Percentiles rank a stretch among this genome's conserved stretches.
These are phyloP conservation scores for Pelargonium myrrhifolium DNA, from an alignment of 441 rosid species.

Conservation along the genomic window DNA sequence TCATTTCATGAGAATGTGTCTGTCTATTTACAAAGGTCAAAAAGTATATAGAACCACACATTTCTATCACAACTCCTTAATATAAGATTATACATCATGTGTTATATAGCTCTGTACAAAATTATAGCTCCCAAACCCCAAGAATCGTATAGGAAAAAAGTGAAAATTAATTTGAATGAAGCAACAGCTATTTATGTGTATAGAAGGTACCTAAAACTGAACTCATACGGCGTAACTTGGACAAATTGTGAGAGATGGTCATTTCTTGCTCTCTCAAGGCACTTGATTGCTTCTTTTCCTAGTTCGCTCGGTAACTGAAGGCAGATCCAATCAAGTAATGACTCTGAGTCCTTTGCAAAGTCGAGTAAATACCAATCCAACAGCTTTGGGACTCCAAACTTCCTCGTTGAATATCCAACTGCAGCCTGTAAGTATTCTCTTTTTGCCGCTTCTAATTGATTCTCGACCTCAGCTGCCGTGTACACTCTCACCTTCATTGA, in stretches of 20 bases:
- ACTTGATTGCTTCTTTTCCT: slow-evolving; percentile 58
- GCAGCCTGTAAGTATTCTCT: slow-evolving; percentile 76
- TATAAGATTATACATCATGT: not conserved
- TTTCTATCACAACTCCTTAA: not conserved
- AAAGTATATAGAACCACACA: too few relatives aligned
- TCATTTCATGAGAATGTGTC: too few relatives aligned
- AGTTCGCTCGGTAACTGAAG: slow-evolving; percentile 73
- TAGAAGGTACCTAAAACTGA: slow-evolving; percentile 68
- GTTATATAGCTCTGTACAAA: not conserved
- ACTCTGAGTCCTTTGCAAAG: slow-evolving; percentile 75
- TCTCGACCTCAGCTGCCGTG: slow-evolving; percentile 58
- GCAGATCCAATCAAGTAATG: slow-evolving; percentile 78
- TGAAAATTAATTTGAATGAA: slow-evolving; percentile 15
- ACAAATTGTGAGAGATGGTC: slow-evolving; percentile 41
- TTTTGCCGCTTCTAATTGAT: slow-evolving; percentile 60
- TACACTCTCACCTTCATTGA: slow-evolving; percentile 58
- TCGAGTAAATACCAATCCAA: slow-evolving; percentile 79
- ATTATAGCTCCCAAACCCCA: not conserved
- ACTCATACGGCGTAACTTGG: slow-evolving; percentile 58
- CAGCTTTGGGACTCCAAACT: slow-evolving; percentile 61
- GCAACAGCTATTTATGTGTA: slow-evolving; percentile 23
- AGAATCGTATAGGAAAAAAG: slow-evolving; percentile 2
- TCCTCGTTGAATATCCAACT: slow-evolving; percentile 44
- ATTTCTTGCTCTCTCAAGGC: slow-evolving; percentile 47
- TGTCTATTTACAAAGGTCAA: too few relatives aligned